Evolutionary conservation across 331 rosid genomes (phyloP).

Genomic region (Phaseolus coccineus): DNA sequence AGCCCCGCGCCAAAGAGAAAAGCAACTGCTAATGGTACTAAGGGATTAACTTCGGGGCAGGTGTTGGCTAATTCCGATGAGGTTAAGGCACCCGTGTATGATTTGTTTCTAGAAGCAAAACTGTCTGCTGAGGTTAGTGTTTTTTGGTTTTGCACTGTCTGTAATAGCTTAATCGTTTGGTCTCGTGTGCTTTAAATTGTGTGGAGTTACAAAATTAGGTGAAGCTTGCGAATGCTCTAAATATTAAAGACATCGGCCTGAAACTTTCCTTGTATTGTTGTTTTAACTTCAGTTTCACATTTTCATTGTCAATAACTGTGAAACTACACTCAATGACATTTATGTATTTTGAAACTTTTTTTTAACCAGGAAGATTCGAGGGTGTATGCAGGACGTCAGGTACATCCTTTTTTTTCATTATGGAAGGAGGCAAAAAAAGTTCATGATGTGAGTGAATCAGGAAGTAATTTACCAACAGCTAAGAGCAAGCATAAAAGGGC

Average conservation of each 20-base stretch:
- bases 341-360: background rate
- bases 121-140: conserved; percentile 71
- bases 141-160: background rate
- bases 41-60: conserved; percentile 32
- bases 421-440: conserved; percentile 62
- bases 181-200: conserved; percentile 31
- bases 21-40: conserved; percentile 31
- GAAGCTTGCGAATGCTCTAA: background rate
- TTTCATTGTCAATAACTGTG: background rate
- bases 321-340: conserved; percentile 1
- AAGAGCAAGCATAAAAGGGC: conserved; percentile 46
- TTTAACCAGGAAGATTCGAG: conserved; percentile 80
- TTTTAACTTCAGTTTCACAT: conserved; percentile 24
- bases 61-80: conserved; percentile 19
- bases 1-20: conserved; percentile 65
- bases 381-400: conserved; percentile 74
- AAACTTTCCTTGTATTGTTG: conserved; percentile 17
- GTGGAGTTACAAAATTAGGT: background rate
- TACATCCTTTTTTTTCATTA: conserved; percentile 79
- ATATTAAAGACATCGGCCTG: conserved; percentile 13
- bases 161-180: background rate
- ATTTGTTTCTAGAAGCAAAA: conserved; percentile 74
- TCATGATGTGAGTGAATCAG: conserved; percentile 52
- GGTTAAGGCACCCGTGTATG: conserved; percentile 52
- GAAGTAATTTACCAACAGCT: conserved; percentile 36